Conservation (phyloP, 2,329 filamentous ascomycete genomes). For the Plectosphaerella sp. region DNA sequence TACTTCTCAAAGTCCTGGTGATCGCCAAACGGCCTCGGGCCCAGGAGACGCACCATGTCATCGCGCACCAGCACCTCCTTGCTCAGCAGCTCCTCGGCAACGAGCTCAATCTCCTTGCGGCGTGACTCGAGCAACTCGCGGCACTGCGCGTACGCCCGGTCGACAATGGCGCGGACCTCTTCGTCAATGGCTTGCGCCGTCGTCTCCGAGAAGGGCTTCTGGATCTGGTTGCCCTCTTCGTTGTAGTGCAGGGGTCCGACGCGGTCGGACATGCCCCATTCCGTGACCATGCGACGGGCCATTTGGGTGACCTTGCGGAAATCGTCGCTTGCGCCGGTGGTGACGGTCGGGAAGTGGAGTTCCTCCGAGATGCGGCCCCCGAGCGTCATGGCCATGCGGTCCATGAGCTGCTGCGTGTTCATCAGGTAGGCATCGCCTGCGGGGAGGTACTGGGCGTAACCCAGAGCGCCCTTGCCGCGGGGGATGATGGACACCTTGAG, state of each 20-base stretch:
- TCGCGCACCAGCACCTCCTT: slow-evolving; percentile 92
- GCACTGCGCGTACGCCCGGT: slow-evolving; percentile 90
- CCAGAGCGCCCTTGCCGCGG: slow-evolving; percentile 85
- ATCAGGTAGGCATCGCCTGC: slow-evolving; percentile 89
- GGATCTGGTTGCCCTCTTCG: slow-evolving; percentile 72
- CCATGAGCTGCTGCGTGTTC: slow-evolving; percentile 94
- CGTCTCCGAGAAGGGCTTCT: slow-evolving; percentile 94
- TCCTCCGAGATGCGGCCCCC: slow-evolving; percentile 94
- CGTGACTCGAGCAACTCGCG: slow-evolving; percentile 76
- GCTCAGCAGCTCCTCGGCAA: slow-evolving; percentile 86
- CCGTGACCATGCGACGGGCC: slow-evolving; percentile 98
- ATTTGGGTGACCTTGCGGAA: slow-evolving; percentile 98
- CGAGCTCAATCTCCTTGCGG: slow-evolving; percentile 81
- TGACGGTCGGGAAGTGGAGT: slow-evolving; percentile 94
- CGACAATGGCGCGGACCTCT: slow-evolving; percentile 88
- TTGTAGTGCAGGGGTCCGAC: slow-evolving; percentile 91
- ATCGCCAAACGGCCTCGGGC: slow-evolving; percentile 79
- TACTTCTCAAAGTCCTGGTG: slow-evolving; percentile 90
- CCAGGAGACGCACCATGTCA: slow-evolving; percentile 85
- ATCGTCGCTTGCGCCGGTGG: slow-evolving; percentile 90
- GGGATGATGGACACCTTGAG: slow-evolving; percentile 99
- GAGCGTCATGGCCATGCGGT: slow-evolving; percentile 99
- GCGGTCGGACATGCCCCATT: slow-evolving; percentile 97
- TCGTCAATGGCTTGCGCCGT: slow-evolving; percentile 89
- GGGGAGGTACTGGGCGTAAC: slow-evolving; percentile 97